phyloP scores from a whole-genome alignment of 2,329 filamentous ascomycete species.

The Talaromyces piceae region DNA sequence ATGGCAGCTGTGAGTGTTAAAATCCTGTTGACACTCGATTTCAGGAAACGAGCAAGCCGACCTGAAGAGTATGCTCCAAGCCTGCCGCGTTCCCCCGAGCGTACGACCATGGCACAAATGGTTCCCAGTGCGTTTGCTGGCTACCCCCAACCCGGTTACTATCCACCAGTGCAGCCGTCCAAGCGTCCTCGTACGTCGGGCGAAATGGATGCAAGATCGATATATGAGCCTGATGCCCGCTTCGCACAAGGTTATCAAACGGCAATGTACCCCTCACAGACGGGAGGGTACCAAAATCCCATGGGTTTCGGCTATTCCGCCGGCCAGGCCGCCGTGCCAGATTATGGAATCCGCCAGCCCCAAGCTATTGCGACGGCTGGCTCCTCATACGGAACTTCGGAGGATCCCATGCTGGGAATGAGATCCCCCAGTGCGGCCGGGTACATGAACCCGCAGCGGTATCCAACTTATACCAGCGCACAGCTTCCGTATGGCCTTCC shows the following conservation, averaged over 20 bases:
- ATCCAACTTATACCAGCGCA: slow-evolving; percentile 16
- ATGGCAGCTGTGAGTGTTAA: not conserved
- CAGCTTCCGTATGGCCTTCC: slow-evolving; percentile 31
- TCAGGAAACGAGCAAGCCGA: slow-evolving; percentile 33
- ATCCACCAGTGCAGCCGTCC: slow-evolving; percentile 18
- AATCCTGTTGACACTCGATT: slow-evolving; percentile 10
- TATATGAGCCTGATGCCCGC: slow-evolving; percentile 31
- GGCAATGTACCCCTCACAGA: slow-evolving; percentile 12
- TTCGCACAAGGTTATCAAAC: slow-evolving; percentile 31
- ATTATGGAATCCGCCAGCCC: slow-evolving; percentile 28
- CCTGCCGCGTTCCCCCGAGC: slow-evolving; percentile 32
- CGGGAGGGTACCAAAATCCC: slow-evolving; percentile 25
- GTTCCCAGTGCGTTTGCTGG: slow-evolving; percentile 23
- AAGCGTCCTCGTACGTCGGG: slow-evolving; percentile 36
- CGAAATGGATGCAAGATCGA: slow-evolving; percentile 27
- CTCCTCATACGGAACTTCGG: slow-evolving; percentile 15
- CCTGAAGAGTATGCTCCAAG: slow-evolving; percentile 31
- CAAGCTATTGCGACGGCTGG: slow-evolving; percentile 11
- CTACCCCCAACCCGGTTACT: slow-evolving; percentile 29
- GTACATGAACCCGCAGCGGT: slow-evolving; percentile 14
- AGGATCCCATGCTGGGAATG: slow-evolving; percentile 16
- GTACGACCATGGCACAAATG: slow-evolving; percentile 27
- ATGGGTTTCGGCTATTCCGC: slow-evolving; percentile 29
- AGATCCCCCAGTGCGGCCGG: slow-evolving; percentile 14
- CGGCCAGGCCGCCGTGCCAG: slow-evolving; percentile 27